Conservation (phyloP, 345 rosid genomes). For the Linum trigynum region DNA sequence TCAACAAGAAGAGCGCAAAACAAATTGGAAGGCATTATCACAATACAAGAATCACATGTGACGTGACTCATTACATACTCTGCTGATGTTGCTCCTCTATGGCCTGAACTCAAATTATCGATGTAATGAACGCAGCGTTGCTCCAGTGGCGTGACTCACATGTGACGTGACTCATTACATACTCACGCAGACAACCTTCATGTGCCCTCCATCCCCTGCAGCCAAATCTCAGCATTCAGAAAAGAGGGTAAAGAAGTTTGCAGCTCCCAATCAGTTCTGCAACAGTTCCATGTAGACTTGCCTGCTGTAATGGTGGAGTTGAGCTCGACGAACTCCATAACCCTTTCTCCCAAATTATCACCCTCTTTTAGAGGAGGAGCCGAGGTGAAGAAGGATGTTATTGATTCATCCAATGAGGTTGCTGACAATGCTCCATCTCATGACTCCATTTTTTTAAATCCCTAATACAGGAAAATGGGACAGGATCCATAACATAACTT, state of each 20-base stretch:
- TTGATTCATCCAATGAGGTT: constrained; percentile 26
- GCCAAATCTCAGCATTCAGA: not conserved
- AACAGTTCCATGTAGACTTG: not conserved
- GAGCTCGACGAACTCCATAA: constrained; percentile 39
- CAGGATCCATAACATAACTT: no score
- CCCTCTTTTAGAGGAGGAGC: constrained; percentile 66
- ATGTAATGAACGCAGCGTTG: constrained; percentile 87
- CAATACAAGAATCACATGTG: not conserved
- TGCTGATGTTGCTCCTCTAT: constrained; percentile 72
- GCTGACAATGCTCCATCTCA: constrained; percentile 16
- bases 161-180: not conserved
- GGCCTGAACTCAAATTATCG: constrained; percentile 79
- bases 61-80: constrained; percentile 34
- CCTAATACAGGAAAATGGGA: no score
- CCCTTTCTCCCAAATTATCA: constrained; percentile 22
- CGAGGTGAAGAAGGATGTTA: constrained; percentile 53
- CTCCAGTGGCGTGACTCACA: constrained; percentile 46
- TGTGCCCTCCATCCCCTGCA: constrained; percentile 16
- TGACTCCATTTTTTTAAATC: constrained; percentile 30
- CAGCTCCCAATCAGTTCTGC: not conserved
- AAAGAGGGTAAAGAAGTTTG: not conserved
- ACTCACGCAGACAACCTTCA: constrained; percentile 88
- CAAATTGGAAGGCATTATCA: not conserved
- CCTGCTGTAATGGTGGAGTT: constrained; percentile 31
- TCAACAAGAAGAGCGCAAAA: no score